Conservation (phyloP, 2,329 filamentous ascomycete genomes). For the Colletotrichum spinosum region DNA sequence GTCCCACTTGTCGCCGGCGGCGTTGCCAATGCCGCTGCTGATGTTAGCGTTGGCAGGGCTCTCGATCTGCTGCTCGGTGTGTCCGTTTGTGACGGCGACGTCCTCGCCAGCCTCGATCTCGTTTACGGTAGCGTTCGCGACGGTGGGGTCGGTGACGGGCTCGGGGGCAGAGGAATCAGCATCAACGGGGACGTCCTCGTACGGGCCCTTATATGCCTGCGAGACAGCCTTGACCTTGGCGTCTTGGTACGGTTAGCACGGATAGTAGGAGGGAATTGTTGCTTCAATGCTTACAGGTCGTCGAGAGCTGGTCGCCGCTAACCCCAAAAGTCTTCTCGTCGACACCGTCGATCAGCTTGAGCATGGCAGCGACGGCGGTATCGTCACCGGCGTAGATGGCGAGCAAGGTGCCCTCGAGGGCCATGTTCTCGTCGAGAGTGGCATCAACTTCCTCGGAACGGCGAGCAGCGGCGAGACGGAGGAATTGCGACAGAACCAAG, state of each 20-base stretch:
- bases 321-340: conserved; percentile 75
- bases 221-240: conserved; percentile 68
- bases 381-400: conserved; percentile 84
- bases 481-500: conserved; percentile 80
- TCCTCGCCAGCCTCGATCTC: conserved; percentile 69
- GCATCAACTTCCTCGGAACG: conserved; percentile 76
- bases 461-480: conserved; percentile 82
- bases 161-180: conserved; percentile 44
- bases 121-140: conserved; percentile 74
- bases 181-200: conserved; percentile 44
- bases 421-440: conserved; percentile 78
- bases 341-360: conserved; percentile 80
- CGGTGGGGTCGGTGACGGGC: conserved; percentile 70
- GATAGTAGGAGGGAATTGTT: neutral
- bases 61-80: conserved; percentile 53
- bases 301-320: conserved; percentile 71
- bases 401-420: conserved; percentile 83
- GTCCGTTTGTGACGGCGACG: conserved; percentile 55
- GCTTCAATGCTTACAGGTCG: conserved; percentile 72
- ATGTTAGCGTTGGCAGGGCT: conserved; percentile 63
- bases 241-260: conserved; percentile 54
- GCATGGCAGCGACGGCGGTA: conserved; percentile 77
- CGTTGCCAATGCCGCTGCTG: conserved; percentile 65
- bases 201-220: conserved; percentile 63
- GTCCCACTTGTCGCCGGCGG: conserved; percentile 77